Conservation (phyloP, 1,284 basidiomycete species). For the Puccinia hordei region DNA sequence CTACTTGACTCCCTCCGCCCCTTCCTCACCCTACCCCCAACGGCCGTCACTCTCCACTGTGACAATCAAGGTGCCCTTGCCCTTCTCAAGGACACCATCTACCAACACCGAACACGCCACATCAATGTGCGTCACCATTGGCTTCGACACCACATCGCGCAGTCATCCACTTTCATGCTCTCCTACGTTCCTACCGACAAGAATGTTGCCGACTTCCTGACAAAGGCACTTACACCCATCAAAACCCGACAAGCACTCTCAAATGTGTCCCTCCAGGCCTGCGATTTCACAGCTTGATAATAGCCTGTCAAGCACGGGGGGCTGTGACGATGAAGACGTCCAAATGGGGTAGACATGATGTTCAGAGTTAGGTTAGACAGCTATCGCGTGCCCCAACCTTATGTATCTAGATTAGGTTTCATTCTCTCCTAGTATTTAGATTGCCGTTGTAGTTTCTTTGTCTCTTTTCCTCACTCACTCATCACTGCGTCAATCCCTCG, state of each 20-base stretch:
- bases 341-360: no score
- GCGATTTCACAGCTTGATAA: no score
- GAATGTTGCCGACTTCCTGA: background rate
- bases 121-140: constrained; percentile 30
- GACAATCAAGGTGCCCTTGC: background rate
- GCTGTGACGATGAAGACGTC: no score
- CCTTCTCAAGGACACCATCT: constrained; percentile 29
- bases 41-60: background rate
- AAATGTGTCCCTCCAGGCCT: no score
- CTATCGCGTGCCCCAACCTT: no score
- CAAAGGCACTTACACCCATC: background rate
- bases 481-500: no score
- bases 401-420: no score
- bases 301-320: no score
- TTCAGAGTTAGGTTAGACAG: no score
- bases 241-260: background rate
- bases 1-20: background rate
- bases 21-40: background rate
- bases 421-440: no score
- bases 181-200: background rate
- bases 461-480: no score
- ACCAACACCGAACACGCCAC: constrained; percentile 47
- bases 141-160: background rate
- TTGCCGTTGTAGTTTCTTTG: no score
- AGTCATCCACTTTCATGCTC: background rate